A percentile compares a stretch with the other conserved stretches of the same genome.
Evolutionary conservation across 1,139 yeast genomes (phyloP).

Genomic region (Ogataea hybrid): DNA sequence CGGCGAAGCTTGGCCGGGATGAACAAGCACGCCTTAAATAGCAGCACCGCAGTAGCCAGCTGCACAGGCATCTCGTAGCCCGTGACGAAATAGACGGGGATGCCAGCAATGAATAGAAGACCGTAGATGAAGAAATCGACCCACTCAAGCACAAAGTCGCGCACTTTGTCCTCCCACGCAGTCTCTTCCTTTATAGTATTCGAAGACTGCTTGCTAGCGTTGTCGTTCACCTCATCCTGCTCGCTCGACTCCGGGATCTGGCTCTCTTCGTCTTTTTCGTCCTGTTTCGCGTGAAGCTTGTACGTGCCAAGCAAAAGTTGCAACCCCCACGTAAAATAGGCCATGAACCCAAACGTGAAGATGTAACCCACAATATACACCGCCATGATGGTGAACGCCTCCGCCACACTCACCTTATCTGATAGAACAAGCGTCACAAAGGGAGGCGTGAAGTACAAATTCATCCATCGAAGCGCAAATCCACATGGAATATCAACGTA

Average conservation of each 20-base stretch:
- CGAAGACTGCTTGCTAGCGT: too few relatives aligned
- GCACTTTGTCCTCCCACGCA: conserved; percentile 5
- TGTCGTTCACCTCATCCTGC: too few relatives aligned
- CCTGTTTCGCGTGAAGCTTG: conserved; percentile 13
- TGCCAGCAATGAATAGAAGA: conserved; percentile 47
- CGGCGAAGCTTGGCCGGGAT: conserved; percentile 49
- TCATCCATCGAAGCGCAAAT: too few relatives aligned
- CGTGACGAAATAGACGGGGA: conserved; percentile 52
- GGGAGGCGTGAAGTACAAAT: too few relatives aligned
- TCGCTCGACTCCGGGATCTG: not conserved
- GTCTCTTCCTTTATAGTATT: too few relatives aligned
- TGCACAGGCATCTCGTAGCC: conserved; percentile 64
- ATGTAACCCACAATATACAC: too few relatives aligned
- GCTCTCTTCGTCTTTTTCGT: not conserved
- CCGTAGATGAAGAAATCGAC: conserved; percentile 57
- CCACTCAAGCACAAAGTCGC: conserved; percentile 28
- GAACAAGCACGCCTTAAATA: conserved; percentile 51
- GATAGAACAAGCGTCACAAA: too few relatives aligned
- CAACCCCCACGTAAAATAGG: too few relatives aligned
- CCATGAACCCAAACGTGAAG: too few relatives aligned
- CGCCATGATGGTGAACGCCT: too few relatives aligned
- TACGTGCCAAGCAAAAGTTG: conserved; percentile 37
- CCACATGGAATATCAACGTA: too few relatives aligned
- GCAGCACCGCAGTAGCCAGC: conserved; percentile 53
- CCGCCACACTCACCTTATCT: too few relatives aligned